Conservation (phyloP, 78 protist species). For the Diacronema lutheri region DNA sequence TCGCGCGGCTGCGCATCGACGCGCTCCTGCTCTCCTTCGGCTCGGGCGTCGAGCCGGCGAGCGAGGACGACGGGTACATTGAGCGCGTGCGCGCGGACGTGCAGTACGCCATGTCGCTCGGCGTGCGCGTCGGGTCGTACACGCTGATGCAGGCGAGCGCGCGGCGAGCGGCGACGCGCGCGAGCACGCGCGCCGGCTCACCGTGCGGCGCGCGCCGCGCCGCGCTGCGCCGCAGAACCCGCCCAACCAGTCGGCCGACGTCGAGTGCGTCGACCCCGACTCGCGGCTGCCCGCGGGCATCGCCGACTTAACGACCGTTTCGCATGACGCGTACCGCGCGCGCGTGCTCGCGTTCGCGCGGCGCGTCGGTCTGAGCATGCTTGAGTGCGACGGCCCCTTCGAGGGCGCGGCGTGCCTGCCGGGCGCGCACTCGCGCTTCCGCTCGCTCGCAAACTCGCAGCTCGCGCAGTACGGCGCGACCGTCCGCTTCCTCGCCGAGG, state of each 20-base stretch:
- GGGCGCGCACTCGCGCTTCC: background rate
- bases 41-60: background rate
- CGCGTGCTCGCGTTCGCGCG: background rate
- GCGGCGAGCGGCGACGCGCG: too few relatives aligned
- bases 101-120: background rate
- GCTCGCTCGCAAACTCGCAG: background rate
- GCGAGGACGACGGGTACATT: background rate
- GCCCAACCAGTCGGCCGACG: background rate
- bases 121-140: background rate
- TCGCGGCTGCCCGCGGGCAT: background rate
- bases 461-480: background rate
- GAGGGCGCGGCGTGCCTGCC: background rate
- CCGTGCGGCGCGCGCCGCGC: too few relatives aligned
- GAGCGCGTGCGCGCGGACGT: background rate
- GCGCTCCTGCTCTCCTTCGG: background rate
- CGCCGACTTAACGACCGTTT: background rate
- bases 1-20: background rate
- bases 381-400: background rate
- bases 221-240: too few relatives aligned
- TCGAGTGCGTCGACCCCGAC: background rate
- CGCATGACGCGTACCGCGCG: background rate
- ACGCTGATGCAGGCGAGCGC: too few relatives aligned
- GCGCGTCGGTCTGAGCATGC: background rate
- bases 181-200: too few relatives aligned
- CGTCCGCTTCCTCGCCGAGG: background rate